Conservation (phyloP, 169 alveolate species). For the Plasmodium malariae region DNA sequence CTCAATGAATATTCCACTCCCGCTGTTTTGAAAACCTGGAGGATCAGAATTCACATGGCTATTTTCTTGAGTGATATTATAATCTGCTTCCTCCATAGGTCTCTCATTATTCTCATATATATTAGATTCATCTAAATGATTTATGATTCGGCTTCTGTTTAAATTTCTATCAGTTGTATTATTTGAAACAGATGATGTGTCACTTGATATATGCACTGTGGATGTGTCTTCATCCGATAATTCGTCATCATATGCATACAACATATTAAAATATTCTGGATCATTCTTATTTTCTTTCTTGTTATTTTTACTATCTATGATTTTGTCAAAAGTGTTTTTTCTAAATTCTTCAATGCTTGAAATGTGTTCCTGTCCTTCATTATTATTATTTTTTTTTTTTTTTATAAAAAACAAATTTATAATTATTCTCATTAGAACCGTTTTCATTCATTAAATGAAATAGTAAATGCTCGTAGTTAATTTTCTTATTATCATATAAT, state of each 20-base stretch:
- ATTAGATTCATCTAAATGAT: slow-evolving; percentile 7
- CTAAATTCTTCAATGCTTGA: neutral
- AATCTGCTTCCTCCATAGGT: neutral
- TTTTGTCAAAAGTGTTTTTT: neutral
- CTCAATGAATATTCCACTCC: neutral
- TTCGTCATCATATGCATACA: slow-evolving; percentile 63
- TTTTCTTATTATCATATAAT: slow-evolving; percentile 2
- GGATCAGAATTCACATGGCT: neutral
- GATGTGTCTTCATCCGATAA: slow-evolving; percentile 50
- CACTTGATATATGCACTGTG: slow-evolving; percentile 30
- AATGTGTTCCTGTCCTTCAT: neutral
- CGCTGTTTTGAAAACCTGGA: neutral
- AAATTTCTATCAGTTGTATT: slow-evolving; percentile 29
- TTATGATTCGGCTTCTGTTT: neutral
- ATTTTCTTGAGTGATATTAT: neutral
- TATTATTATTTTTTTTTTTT: slow-evolving; percentile 37
- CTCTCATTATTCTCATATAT: neutral
- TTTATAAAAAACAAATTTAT: slow-evolving; percentile 11
- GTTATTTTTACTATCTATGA: neutral
- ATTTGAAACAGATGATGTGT: slow-evolving; percentile 24
- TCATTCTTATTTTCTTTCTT: neutral
- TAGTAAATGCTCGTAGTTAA: slow-evolving; percentile 18
- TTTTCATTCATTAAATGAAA: slow-evolving; percentile 25
- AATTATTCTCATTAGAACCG: slow-evolving; percentile 10
- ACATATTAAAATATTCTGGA: slow-evolving; percentile 13